Conservation (phyloP, 371 early-diverging fungal species). For the Mucor saturninus region DNA sequence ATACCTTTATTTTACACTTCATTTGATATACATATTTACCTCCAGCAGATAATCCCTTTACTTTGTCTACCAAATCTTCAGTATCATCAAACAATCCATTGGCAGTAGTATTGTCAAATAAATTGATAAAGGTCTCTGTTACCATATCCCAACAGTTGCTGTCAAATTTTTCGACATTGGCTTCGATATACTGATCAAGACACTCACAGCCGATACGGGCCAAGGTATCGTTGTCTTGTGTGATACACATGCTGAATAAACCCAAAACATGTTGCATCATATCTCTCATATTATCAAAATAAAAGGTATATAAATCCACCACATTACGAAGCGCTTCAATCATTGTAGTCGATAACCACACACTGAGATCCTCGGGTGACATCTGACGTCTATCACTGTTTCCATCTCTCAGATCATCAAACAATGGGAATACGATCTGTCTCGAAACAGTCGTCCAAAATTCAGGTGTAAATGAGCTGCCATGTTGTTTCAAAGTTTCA, state of each 20-base stretch:
- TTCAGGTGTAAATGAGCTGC: slow-evolving; percentile 68
- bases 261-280: slow-evolving; percentile 81
- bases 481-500: slow-evolving; percentile 77
- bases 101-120: slow-evolving; percentile 86
- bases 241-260: slow-evolving; percentile 80
- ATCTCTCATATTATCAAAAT: slow-evolving; percentile 70
- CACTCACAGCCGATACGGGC: slow-evolving; percentile 92
- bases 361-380: slow-evolving; percentile 55
- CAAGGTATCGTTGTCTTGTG: slow-evolving; percentile 90
- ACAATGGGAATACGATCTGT: slow-evolving; percentile 88
- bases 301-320: slow-evolving; percentile 82
- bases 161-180: slow-evolving; percentile 75
- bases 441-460: slow-evolving; percentile 85
- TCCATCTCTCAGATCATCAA: slow-evolving; percentile 74
- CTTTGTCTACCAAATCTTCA: slow-evolving; percentile 46
- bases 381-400: slow-evolving; percentile 35
- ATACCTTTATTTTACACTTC: background rate
- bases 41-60: slow-evolving; percentile 19
- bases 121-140: slow-evolving; percentile 64
- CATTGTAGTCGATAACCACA: slow-evolving; percentile 65
- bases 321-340: slow-evolving; percentile 89
- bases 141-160: slow-evolving; percentile 73
- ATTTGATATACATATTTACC: background rate
- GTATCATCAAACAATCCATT: slow-evolving; percentile 75
- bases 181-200: slow-evolving; percentile 85